These are phyloP conservation scores for Ceratocystis lukuohia DNA, from an alignment of 2,329 filamentous ascomycete species.

Conservation along the genomic window DNA sequence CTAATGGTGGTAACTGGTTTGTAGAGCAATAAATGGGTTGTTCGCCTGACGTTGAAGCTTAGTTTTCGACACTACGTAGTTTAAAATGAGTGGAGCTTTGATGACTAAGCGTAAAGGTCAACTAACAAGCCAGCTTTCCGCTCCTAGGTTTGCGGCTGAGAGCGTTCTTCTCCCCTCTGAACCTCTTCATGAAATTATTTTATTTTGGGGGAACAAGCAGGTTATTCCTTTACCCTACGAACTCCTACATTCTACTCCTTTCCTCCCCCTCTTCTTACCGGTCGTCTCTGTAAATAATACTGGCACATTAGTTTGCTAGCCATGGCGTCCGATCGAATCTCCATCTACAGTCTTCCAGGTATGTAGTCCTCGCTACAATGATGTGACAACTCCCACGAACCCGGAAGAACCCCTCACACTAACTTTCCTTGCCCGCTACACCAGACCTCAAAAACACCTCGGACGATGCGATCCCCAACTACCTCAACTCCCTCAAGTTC, in stretches of 20 bases:
- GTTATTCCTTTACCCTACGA: background rate
- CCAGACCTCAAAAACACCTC: conserved; percentile 91
- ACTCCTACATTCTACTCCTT: background rate
- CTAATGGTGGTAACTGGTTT: background rate
- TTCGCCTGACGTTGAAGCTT: conserved; percentile 1
- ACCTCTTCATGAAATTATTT: background rate
- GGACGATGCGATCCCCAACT: conserved; percentile 87
- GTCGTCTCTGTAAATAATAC: background rate
- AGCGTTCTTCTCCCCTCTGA: background rate
- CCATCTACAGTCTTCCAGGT: conserved; percentile 52
- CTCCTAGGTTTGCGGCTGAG: background rate
- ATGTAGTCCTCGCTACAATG: conserved; percentile 27
- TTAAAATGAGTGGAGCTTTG: background rate
- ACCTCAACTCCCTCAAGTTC: conserved; percentile 80
- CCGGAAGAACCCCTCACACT: background rate
- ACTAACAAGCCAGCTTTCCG: conserved; percentile 19
- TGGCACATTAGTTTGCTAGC: background rate
- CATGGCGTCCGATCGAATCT: conserved; percentile 39
- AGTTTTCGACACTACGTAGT: background rate
- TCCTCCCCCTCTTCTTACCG: background rate
- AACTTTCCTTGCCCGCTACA: background rate
- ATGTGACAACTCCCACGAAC: background rate
- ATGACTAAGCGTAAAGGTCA: conserved; percentile 14
- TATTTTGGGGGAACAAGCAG: background rate
- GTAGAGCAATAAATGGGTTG: background rate